phyloP scores from a whole-genome alignment of 352 stramenopile genomes.

The Pythium volutum region DNA sequence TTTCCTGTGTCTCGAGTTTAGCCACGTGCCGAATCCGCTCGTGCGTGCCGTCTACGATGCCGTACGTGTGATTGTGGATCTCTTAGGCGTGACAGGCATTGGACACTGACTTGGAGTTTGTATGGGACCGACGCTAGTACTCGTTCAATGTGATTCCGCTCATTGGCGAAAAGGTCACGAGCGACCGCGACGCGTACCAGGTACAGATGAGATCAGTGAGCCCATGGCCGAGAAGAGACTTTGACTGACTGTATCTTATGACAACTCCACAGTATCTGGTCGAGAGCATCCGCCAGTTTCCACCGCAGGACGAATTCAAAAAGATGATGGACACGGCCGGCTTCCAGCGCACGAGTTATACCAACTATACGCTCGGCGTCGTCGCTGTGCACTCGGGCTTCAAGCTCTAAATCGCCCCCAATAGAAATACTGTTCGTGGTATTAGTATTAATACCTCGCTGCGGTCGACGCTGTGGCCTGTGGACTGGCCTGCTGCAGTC shows the following conservation, averaged over 20 bases:
- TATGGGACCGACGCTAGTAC: conserved; percentile 86
- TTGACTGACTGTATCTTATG: no score
- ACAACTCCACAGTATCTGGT: conserved; percentile 90
- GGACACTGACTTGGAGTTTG: not conserved
- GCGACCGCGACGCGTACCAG: conserved; percentile 97
- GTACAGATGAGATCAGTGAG: conserved; percentile 18
- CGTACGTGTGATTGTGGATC: conserved; percentile 31
- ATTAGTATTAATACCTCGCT: not conserved
- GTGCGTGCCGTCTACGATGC: conserved; percentile 94
- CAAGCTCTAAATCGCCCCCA: conserved; percentile 86
- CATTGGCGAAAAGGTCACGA: conserved; percentile 93
- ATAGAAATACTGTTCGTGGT: not conserved
- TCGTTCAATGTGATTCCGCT: conserved; percentile 98
- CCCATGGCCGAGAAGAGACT: not conserved
- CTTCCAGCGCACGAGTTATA: conserved; percentile 92
- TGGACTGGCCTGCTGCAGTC: conserved; percentile 9
- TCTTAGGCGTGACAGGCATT: not conserved
- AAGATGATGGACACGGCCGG: conserved; percentile 93
- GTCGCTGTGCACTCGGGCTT: conserved; percentile 97
- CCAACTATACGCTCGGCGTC: conserved; percentile 97
- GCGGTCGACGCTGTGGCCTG: no score
- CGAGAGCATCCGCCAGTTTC: conserved; percentile 99
- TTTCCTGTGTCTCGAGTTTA: conserved; percentile 99
- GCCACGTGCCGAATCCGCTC: conserved; percentile 91
- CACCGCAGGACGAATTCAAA: conserved; percentile 95